phyloP scores from a whole-genome alignment of 2,329 filamentous ascomycete genomes.

The Epichloe uncinata region DNA sequence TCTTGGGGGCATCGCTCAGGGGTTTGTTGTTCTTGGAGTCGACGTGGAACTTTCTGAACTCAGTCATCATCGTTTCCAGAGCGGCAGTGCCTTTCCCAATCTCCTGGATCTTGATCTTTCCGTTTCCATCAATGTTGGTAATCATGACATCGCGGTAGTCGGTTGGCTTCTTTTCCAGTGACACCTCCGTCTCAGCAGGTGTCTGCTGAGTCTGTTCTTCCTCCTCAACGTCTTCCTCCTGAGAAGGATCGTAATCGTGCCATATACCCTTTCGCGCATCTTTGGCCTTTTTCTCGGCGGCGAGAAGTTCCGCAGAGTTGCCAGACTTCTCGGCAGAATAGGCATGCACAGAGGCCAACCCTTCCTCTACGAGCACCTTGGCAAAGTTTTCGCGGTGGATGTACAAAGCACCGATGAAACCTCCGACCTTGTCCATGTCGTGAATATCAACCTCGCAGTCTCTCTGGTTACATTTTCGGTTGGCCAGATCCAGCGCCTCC shows the following conservation, averaged over 20 bases:
- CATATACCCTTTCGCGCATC: conserved; percentile 78
- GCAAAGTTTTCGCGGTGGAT: conserved; percentile 93
- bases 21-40: conserved; percentile 67
- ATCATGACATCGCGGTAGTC: conserved; percentile 93
- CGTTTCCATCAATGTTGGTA: conserved; percentile 74
- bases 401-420: conserved; percentile 91
- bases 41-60: conserved; percentile 83
- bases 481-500: conserved; percentile 86
- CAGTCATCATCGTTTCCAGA: conserved; percentile 75
- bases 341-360: conserved; percentile 78
- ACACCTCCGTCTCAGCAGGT: conserved; percentile 34
- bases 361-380: conserved; percentile 86
- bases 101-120: conserved; percentile 80
- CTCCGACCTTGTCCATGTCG: conserved; percentile 89
- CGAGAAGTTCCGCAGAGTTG: conserved; percentile 74
- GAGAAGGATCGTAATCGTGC: conserved; percentile 86
- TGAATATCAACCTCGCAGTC: conserved; percentile 94
- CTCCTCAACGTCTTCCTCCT: conserved; percentile 54
- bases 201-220: conserved; percentile 37
- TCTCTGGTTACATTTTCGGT: conserved; percentile 77
- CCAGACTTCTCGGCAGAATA: conserved; percentile 95
- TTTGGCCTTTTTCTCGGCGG: conserved; percentile 81
- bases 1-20: conserved; percentile 67
- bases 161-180: conserved; percentile 49
- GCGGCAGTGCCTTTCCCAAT: conserved; percentile 76